Evolutionary conservation across 202 grass and related monocot genomes (phyloP), one percentile per base, ranked within the genome.

Genomic region (Cymbopogon flexuosus): DNA sequence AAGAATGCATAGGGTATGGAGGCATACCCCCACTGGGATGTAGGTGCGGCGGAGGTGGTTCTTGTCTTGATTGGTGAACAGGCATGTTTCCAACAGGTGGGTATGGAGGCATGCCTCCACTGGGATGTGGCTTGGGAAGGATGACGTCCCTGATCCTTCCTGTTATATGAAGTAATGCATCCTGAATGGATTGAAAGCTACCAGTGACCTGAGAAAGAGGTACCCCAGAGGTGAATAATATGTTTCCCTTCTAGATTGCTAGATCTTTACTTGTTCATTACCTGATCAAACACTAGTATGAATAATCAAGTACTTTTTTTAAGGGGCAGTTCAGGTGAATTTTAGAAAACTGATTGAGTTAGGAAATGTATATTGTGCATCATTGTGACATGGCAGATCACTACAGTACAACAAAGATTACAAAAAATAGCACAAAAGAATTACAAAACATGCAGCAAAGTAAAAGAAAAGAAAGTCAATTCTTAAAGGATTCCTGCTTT

Each of bases 71-170:
- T 62, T 72, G 87, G 60, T 76, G 90, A 83, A 62, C 79, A 40
- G 83, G 35, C 47, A 81, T 72, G 41, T 76, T 83, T 45, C 77
- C 75, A 68, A 65, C 45, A 78, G 84, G 85, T 77, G 82, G 67
- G 77, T 83, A 90, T 40, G 83, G 79, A 73, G 84, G 70, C 81
- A 88, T 88, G 70, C 83, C 88, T 57, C 74, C 75, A 85, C 79
- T 68, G 24, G 85, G 52, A 66, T 88, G 85, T 42, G 78, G 75
- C 73, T 84, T 93, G 36, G 82, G 87, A 79, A 93, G 77, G 49
- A 90, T 81, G 59, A 78, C 58, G 21, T 93, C 91, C 70, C 91
- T 84, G 64, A 93, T 90, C 85, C 85, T 92, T 75, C 86, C 77
- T 57, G 86, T 87, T 62, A 92, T 89, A 68, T 86, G 86, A 81